phyloP scores from a whole-genome alignment of 1,139 yeast genomes.

The Eremothecium sinecaudum region DNA sequence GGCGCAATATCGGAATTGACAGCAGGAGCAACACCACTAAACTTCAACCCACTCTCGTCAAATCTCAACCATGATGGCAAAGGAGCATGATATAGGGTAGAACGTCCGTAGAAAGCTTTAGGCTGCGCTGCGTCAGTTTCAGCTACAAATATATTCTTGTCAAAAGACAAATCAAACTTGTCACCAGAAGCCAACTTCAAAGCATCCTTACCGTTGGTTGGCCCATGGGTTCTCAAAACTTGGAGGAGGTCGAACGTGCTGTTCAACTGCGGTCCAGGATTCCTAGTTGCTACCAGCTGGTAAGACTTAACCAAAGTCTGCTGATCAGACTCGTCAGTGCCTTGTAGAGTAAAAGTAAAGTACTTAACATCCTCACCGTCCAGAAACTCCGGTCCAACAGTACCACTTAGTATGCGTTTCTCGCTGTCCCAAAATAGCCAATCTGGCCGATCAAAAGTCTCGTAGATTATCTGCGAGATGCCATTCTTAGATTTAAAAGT shows the following conservation, averaged over 20 bases:
- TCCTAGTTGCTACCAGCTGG: slow-evolving; percentile 49
- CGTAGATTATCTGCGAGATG: slow-evolving; percentile 41
- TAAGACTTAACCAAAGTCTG: slow-evolving; percentile 39
- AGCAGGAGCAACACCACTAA: slow-evolving; percentile 81
- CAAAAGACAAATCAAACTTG: slow-evolving; percentile 53
- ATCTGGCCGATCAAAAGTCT: slow-evolving; percentile 50
- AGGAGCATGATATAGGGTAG: slow-evolving; percentile 64
- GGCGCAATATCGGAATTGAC: slow-evolving; percentile 85
- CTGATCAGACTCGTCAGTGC: slow-evolving; percentile 50
- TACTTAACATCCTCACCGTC: slow-evolving; percentile 31
- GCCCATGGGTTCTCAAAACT: slow-evolving; percentile 48
- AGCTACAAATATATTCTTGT: slow-evolving; percentile 41
- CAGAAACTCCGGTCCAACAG: slow-evolving; percentile 45
- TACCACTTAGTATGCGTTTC: slow-evolving; percentile 59
- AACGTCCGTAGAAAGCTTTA: slow-evolving; percentile 73
- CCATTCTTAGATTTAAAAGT: slow-evolving; percentile 51
- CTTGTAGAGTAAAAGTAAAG: slow-evolving; percentile 42
- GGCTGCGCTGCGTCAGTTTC: slow-evolving; percentile 32
- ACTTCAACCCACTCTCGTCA: slow-evolving; percentile 51
- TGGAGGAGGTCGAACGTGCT: slow-evolving; percentile 36
- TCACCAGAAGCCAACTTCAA: slow-evolving; percentile 66
- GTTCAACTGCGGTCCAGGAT: slow-evolving; percentile 40
- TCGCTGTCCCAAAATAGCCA: slow-evolving; percentile 70
- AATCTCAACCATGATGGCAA: slow-evolving; percentile 84
- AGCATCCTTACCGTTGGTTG: slow-evolving; percentile 65